Conservation (phyloP, 768 basidiomycete species). For the Lenzites betulinus region DNA sequence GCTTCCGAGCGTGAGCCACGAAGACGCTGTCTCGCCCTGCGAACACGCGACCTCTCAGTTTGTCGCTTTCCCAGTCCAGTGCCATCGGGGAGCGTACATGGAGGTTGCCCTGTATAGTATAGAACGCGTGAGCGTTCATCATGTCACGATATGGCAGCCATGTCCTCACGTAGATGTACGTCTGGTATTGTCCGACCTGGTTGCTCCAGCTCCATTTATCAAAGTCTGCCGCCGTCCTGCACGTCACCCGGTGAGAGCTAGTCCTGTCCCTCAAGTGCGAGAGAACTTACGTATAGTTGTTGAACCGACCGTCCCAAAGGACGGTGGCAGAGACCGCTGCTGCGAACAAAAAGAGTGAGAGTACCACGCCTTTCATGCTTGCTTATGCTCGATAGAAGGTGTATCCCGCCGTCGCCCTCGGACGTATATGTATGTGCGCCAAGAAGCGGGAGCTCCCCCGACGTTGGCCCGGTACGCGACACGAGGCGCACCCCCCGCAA, state of each 20-base stretch:
- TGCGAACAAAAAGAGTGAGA: slow-evolving; percentile 20
- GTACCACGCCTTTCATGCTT: slow-evolving; percentile 20
- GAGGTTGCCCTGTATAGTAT: slow-evolving; percentile 17
- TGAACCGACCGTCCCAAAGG: slow-evolving; percentile 35
- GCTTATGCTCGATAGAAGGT: background rate
- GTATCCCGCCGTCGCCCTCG: background rate
- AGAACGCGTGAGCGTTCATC: slow-evolving; percentile 7
- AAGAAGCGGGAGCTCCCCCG: slow-evolving; percentile 4
- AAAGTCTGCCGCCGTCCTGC: slow-evolving; percentile 26
- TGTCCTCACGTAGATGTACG: slow-evolving; percentile 35
- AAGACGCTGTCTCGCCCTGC: slow-evolving; percentile 25
- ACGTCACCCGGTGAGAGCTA: background rate
- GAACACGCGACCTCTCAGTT: background rate
- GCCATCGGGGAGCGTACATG: slow-evolving; percentile 11
- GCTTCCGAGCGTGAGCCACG: slow-evolving; percentile 28
- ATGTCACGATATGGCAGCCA: slow-evolving; percentile 17
- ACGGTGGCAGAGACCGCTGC: slow-evolving; percentile 29
- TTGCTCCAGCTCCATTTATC: slow-evolving; percentile 35
- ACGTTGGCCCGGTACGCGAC: slow-evolving; percentile 17
- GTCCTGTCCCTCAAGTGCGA: background rate
- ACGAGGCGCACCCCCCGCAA: slow-evolving; percentile 1
- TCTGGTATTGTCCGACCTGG: slow-evolving; percentile 34
- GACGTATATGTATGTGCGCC: slow-evolving; percentile 6
- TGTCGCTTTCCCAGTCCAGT: background rate
- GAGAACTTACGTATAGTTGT: slow-evolving; percentile 23